Base-by-base conservation (phyloP, 495 filamentous ascomycete species). In the Jackrogersella multiformis region DNA sequence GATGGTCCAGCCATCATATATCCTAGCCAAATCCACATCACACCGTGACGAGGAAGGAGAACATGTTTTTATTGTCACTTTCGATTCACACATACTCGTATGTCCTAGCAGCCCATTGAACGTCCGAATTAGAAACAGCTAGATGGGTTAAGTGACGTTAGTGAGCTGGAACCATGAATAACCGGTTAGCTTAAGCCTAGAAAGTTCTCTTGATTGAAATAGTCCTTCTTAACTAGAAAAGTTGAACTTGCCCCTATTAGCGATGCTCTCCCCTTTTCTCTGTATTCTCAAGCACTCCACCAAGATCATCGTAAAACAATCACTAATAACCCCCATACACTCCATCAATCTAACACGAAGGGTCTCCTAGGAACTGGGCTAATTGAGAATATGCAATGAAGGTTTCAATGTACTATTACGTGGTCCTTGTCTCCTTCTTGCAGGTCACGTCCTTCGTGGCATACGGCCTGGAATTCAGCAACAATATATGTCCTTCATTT, bases 151-250 rank as follows among this genome's bases (percentile, higher is more conserved):
- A 44, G 23, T 23, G 16, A 44, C 9, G 16, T 23, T 44, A 20
- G 41, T 46, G 42, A 46, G 42, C 10, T 46, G 9, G 42, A 46
- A 26, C 6, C 10, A 46, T 46, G 42, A 46, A 46, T n/a, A 28
- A 6, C 12, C 13, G 3, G n/a, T 12, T 26, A 21, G n/a, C 42
- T 18, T 3, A 23, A 13, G 8, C 1, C 12, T n/a, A 21, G 21
- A 13, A 2, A 7, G 26, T 26, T 46, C 21, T 28, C 6, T 26
- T n/a, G n/a, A 46, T 21, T 26, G 24, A 26, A n/a, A 26, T 9
- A 46, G 6, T n/a, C 10, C 42, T 26, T 46, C 10, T 26, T 3
- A 26, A 15, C 2, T 46, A n/a, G 8, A 10, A 46, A 46, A 26
- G 5, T 46, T 0, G 4, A 6, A 20, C 12, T 26, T 46, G 2